A percentile compares a stretch with the other conserved stretches of the same genome.
Evolutionary conservation across 768 basidiomycete genomes (phyloP).

Genomic region (Podaxis sp.): DNA sequence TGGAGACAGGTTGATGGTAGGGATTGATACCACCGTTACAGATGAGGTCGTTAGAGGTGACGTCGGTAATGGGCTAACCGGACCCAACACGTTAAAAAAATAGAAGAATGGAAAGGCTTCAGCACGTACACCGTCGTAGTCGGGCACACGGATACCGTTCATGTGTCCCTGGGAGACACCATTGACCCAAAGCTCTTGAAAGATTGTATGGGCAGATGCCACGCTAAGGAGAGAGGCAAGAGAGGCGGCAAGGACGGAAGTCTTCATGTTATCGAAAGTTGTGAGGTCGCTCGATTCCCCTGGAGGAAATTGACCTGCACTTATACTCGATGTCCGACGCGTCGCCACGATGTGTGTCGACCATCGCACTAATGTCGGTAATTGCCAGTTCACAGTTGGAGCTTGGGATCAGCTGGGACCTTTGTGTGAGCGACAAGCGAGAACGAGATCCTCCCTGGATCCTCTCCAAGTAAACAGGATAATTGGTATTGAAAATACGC

Average conservation of each 20-base stretch:
- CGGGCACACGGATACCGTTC: conserved; percentile 40
- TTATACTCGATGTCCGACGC: not conserved
- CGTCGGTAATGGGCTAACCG: conserved; percentile 13
- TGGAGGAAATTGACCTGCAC: not conserved
- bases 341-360: not conserved
- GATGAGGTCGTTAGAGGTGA: conserved; percentile 13
- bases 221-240: conserved; percentile 31
- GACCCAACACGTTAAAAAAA: not conserved
- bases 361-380: not conserved
- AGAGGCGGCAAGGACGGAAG: conserved; percentile 23
- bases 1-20: conserved; percentile 30
- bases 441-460: no score
- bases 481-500: not conserved
- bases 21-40: conserved; percentile 14
- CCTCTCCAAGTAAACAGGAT: not conserved
- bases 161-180: conserved; percentile 46
- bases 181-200: conserved; percentile 56
- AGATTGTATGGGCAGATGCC: conserved; percentile 50
- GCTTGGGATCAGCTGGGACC: not conserved
- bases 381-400: not conserved
- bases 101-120: not conserved
- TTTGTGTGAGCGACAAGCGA: not conserved
- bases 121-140: conserved; percentile 41
- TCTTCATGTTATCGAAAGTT: conserved; percentile 24
- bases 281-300: not conserved